phyloP scores from a whole-genome alignment of 495 filamentous ascomycete species.

The Choiromyces venosus region DNA sequence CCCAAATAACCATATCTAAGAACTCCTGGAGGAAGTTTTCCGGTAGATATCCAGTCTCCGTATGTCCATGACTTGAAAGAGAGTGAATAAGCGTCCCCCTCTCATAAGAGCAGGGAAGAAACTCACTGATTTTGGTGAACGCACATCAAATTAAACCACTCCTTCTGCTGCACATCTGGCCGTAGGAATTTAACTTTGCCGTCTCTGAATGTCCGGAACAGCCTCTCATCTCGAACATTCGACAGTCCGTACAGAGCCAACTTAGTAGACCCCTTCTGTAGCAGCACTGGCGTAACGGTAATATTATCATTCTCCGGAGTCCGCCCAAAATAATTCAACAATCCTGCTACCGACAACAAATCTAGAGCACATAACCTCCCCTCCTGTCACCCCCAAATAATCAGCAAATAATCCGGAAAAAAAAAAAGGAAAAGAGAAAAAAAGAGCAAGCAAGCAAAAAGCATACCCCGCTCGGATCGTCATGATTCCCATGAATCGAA shows the following conservation, averaged over 20 bases:
- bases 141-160: constrained; percentile 96
- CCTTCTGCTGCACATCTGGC: constrained; percentile 70
- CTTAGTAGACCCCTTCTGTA: constrained; percentile 93
- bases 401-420: constrained; percentile 11
- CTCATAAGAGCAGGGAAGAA: not conserved
- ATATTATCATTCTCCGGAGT: constrained; percentile 90
- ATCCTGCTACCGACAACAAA: constrained; percentile 78
- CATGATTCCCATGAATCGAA: constrained; percentile 97
- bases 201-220: constrained; percentile 88
- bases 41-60: constrained; percentile 80
- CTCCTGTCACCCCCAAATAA: constrained; percentile 48
- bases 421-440: constrained; percentile 35
- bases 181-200: constrained; percentile 90
- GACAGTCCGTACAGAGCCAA: constrained; percentile 92
- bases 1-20: constrained; percentile 89
- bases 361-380: constrained; percentile 86
- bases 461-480: constrained; percentile 74
- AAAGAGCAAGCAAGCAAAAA: not conserved
- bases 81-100: not conserved
- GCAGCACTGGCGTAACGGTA: constrained; percentile 76
- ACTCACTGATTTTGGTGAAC: constrained; percentile 88
- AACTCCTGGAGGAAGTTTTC: constrained; percentile 93
- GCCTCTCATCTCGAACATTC: constrained; percentile 90
- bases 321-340: constrained; percentile 94
- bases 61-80: constrained; percentile 63